Conservation (phyloP, 345 rosid species). For the Syzygium aqueum region DNA sequence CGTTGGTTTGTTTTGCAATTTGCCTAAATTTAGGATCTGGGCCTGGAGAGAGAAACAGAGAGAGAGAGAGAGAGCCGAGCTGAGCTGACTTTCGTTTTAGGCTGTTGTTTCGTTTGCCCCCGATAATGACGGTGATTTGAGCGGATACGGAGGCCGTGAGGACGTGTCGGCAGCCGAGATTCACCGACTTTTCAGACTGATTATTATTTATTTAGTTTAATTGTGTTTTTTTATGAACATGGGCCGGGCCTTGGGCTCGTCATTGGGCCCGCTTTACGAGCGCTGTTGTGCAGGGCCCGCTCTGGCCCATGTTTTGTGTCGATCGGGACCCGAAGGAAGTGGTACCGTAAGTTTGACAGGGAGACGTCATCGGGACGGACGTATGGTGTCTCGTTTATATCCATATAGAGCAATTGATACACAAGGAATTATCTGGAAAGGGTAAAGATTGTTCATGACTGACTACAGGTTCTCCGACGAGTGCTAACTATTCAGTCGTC, state of each 20-base stretch:
- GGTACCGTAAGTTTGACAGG: not conserved
- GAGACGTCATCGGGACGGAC: not conserved
- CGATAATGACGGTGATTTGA: not conserved
- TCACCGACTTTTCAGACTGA: not conserved
- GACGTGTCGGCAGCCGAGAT: not conserved
- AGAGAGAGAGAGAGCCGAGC: not conserved
- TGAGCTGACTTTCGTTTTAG: not conserved
- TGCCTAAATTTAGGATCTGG: slow-evolving; percentile 1
- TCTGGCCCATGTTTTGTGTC: not conserved
- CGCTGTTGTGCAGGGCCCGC: not conserved
- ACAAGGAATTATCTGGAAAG: not conserved
- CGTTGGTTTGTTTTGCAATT: not conserved
- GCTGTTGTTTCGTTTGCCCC: not conserved
- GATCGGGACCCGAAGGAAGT: not conserved
- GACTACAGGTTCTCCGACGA: not conserved
- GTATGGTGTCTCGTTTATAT: not conserved
- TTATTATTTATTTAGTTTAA: not conserved
- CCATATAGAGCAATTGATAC: not conserved
- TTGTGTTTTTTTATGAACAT: not conserved
- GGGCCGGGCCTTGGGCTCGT: not conserved
- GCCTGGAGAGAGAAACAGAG: not conserved
- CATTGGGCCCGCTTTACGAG: not conserved
- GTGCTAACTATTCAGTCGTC: not conserved
- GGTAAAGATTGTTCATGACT: not conserved
- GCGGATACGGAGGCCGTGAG: not conserved